phyloP scores from a whole-genome alignment of 805 yeast genomes.

The Candida coquimbonensis region DNA sequence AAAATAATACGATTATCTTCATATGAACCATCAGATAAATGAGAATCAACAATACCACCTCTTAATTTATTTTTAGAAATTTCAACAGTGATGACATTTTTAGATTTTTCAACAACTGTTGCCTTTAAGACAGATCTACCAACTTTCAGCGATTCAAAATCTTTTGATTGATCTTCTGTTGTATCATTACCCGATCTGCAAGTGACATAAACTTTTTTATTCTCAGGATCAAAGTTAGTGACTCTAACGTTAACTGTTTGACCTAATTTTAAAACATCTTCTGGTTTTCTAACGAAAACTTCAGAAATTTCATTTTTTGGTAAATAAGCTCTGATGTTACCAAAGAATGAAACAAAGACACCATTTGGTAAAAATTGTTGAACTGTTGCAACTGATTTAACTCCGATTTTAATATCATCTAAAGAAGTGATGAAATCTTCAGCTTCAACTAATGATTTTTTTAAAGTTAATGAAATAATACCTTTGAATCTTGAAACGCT shows the following conservation, averaged over 20 bases:
- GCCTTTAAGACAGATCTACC: conserved; percentile 60
- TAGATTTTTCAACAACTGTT: conserved; percentile 63
- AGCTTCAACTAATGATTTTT: conserved; percentile 69
- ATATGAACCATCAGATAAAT: conserved; percentile 66
- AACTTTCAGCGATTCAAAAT: conserved; percentile 40
- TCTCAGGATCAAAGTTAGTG: conserved; percentile 45
- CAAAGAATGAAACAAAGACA: conserved; percentile 79
- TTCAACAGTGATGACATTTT: conserved; percentile 66
- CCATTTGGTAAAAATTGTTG: conserved; percentile 68
- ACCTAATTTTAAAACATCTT: conserved; percentile 71
- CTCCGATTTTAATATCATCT: conserved; percentile 49
- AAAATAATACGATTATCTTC: conserved; percentile 63
- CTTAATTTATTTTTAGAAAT: conserved; percentile 39
- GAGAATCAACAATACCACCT: conserved; percentile 71
- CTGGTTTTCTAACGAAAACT: conserved; percentile 70
- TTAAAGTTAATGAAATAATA: conserved; percentile 60
- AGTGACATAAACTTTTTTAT: conserved; percentile 57
- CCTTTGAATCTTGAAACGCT: conserved; percentile 37
- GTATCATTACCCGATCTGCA: conserved; percentile 60
- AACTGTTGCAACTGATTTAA: conserved; percentile 65
- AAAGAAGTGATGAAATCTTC: conserved; percentile 33
- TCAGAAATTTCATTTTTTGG: conserved; percentile 90
- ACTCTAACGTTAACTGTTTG: conserved; percentile 77
- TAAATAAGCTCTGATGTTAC: conserved; percentile 66
- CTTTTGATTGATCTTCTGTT: conserved; percentile 36